phyloP scores from a whole-genome alignment of 2,329 filamentous ascomycete genomes.

The Diaporthe velutina region DNA sequence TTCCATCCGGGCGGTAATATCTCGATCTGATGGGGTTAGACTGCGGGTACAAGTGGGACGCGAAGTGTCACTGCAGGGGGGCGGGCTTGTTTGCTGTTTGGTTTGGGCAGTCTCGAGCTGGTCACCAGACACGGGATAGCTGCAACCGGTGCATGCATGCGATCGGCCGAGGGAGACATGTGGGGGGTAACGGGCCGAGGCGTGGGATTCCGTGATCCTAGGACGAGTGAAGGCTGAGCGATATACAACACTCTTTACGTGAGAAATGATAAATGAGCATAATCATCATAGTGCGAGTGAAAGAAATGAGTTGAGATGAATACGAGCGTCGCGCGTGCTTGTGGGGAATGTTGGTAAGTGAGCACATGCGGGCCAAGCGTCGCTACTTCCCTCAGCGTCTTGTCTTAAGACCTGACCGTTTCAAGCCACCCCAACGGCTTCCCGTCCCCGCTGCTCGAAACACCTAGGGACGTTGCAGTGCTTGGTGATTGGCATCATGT shows the following conservation, averaged over 20 bases:
- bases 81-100: neutral
- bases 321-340: constrained; percentile 4
- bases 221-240: neutral
- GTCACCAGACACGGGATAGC: neutral
- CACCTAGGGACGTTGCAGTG: neutral
- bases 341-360: constrained; percentile 7
- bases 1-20: neutral
- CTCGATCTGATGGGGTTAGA: constrained; percentile 8
- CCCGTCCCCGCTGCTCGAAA: neutral
- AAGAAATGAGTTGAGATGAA: neutral
- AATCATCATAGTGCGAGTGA: neutral
- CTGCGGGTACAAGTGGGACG: constrained; percentile 2
- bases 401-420: neutral
- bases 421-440: constrained; percentile 21
- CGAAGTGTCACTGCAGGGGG: constrained; percentile 12
- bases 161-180: neutral
- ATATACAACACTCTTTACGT: neutral
- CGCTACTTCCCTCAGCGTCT: neutral
- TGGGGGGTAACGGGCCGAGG: constrained; percentile 11
- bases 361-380: constrained; percentile 18
- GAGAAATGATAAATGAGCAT: neutral
- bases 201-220: neutral
- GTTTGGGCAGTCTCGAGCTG: too few relatives aligned
- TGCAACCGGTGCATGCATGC: neutral
- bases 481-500: neutral